Evolutionary conservation across 1,139 yeast genomes (phyloP).

Genomic region (Diutina scorzettiae): DNA sequence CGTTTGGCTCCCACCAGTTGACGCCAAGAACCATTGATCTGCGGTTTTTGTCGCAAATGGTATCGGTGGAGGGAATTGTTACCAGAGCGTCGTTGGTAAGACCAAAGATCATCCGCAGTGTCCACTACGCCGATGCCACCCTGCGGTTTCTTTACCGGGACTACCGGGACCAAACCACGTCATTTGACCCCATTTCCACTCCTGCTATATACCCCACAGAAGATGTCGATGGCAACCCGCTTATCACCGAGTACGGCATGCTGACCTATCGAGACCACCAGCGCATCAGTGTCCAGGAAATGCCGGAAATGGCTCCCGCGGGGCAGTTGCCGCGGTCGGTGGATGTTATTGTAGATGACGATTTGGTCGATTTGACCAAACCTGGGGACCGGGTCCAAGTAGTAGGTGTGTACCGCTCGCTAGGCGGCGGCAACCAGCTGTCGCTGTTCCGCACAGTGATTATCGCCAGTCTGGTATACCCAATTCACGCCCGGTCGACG

Average conservation of each 20-base stretch:
- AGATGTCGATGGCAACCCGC: slow-evolving; percentile 80
- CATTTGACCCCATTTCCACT: slow-evolving; percentile 74
- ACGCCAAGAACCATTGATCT: slow-evolving; percentile 85
- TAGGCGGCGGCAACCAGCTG: slow-evolving; percentile 68
- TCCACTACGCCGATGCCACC: slow-evolving; percentile 83
- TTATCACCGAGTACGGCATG: slow-evolving; percentile 86
- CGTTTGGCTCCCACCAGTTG: slow-evolving; percentile 80
- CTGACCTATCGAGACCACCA: slow-evolving; percentile 93
- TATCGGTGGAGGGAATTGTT: slow-evolving; percentile 90
- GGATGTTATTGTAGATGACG: slow-evolving; percentile 87
- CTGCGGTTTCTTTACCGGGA: slow-evolving; percentile 82
- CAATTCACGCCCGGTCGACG: slow-evolving; percentile 77
- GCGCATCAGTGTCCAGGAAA: slow-evolving; percentile 85
- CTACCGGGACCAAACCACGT: slow-evolving; percentile 86
- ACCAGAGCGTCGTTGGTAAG: slow-evolving; percentile 88
- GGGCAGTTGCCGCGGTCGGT: slow-evolving; percentile 93
- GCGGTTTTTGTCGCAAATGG: slow-evolving; percentile 62
- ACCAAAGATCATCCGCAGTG: slow-evolving; percentile 85
- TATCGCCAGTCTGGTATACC: slow-evolving; percentile 80
- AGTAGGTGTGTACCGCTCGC: slow-evolving; percentile 87
- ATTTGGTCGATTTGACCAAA: slow-evolving; percentile 79
- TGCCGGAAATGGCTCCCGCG: slow-evolving; percentile 98
- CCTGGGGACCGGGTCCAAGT: slow-evolving; percentile 96
- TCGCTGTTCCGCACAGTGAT: slow-evolving; percentile 68
- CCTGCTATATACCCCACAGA: slow-evolving; percentile 90